A percentile compares a stretch with the other conserved stretches of the same genome.
phyloP scores from a whole-genome alignment of 352 stramenopile genomes.

The Phytophthora fragariaefolia region DNA sequence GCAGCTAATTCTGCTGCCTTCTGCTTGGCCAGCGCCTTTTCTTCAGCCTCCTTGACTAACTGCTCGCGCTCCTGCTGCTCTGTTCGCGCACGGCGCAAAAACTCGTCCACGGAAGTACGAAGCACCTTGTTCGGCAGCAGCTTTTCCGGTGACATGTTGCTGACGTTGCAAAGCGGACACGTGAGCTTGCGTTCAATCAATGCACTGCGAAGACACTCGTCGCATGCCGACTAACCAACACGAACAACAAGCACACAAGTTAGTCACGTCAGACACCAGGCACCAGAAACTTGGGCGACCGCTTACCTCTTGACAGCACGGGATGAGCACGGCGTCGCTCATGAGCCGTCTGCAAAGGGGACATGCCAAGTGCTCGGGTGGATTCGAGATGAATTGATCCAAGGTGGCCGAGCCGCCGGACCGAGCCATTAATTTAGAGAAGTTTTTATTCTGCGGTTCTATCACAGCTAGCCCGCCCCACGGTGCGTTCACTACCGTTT shows the following conservation, averaged over 20 bases:
- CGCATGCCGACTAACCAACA: constrained; percentile 71
- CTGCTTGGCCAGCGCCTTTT: constrained; percentile 83
- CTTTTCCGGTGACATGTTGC: constrained; percentile 88
- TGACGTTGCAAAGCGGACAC: constrained; percentile 78
- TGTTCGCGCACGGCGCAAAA: constrained; percentile 73
- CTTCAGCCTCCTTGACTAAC: constrained; percentile 84
- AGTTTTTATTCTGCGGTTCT: constrained; percentile 92
- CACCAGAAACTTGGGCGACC: constrained; percentile 13
- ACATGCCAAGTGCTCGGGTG: constrained; percentile 90
- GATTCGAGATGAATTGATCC: constrained; percentile 92
- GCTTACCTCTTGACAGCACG: constrained; percentile 89
- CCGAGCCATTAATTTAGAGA: constrained; percentile 92
- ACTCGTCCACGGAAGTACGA: constrained; percentile 86
- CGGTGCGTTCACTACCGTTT: constrained; percentile 89
- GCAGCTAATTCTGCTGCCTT: constrained; percentile 71
- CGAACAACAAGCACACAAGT: constrained; percentile 21
- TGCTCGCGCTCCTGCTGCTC: constrained; percentile 88
- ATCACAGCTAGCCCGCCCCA: constrained; percentile 90
- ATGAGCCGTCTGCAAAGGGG: constrained; percentile 89
- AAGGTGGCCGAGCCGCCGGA: constrained; percentile 89
- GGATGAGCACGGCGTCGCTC: constrained; percentile 88
- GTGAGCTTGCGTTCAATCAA: constrained; percentile 85
- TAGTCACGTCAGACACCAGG: constrained; percentile 16
- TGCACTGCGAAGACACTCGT: constrained; percentile 80
- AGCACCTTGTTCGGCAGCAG: constrained; percentile 85